Percentiles rank a stretch among this genome's conserved stretches.
These are phyloP conservation scores for Cutaneotrichosporon daszewskae DNA, from an alignment of 1,284 basidiomycete genomes.

Conservation along the genomic window DNA sequence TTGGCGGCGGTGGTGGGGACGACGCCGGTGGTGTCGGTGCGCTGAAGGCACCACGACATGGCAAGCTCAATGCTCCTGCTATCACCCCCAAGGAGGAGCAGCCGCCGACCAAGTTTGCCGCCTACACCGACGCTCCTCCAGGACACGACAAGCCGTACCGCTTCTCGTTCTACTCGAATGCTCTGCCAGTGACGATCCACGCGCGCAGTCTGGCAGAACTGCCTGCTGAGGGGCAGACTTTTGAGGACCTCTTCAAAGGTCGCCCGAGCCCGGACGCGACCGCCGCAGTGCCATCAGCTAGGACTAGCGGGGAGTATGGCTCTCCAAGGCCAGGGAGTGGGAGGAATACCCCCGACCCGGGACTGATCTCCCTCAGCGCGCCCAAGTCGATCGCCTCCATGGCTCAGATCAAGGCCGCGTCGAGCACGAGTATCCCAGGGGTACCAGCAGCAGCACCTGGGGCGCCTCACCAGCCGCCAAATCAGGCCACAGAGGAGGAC, in stretches of 20 bases:
- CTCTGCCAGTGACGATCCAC: constrained; percentile 87
- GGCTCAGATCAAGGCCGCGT: neutral
- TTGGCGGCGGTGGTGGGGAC: constrained; percentile 37
- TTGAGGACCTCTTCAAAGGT: constrained; percentile 76
- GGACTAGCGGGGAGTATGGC: neutral
- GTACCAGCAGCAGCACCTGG: neutral
- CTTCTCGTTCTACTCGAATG: constrained; percentile 98
- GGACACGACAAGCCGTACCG: constrained; percentile 88
- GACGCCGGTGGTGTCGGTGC: constrained; percentile 23
- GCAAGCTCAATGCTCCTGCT: constrained; percentile 4
- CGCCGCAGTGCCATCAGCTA: neutral
- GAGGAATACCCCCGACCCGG: constrained; percentile 15
- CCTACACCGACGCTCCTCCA: constrained; percentile 41
- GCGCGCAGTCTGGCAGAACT: constrained; percentile 87
- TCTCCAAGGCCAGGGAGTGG: neutral
- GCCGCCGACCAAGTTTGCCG: constrained; percentile 20
- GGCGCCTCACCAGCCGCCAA: constrained; percentile 1
- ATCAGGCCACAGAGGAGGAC: constrained; percentile 21
- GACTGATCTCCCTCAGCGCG: constrained; percentile 7
- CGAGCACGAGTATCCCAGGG: neutral
- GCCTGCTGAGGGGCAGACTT: constrained; percentile 87
- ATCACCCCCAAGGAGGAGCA: too few relatives aligned
- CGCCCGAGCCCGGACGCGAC: neutral
- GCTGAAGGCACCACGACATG: constrained; percentile 40
- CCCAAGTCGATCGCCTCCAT: constrained; percentile 1